phyloP scores from a whole-genome alignment of 2,329 filamentous ascomycete genomes.

The Fusarium nisikadoi region DNA sequence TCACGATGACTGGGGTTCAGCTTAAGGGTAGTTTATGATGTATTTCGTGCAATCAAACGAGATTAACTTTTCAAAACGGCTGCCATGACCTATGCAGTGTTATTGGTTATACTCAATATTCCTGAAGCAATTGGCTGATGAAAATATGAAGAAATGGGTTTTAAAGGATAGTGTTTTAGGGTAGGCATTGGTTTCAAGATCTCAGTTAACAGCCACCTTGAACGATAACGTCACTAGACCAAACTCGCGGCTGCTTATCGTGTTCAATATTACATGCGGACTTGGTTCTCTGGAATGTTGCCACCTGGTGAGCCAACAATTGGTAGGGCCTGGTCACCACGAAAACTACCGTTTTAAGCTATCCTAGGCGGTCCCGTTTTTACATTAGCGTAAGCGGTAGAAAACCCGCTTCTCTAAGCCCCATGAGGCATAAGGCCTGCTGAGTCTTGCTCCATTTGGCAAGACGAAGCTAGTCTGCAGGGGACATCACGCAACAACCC shows the following conservation, averaged over 20 bases:
- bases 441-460: background rate
- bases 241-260: rapidly evolving
- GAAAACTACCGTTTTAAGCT: background rate
- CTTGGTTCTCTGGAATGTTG: background rate
- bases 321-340: rapidly evolving
- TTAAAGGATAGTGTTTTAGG: rapidly evolving
- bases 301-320: background rate
- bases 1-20: no score
- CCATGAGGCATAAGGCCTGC: background rate
- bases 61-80: background rate
- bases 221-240: no score
- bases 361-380: background rate
- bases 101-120: no score
- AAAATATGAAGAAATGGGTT: background rate
- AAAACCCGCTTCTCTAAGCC: no score
- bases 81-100: no score
- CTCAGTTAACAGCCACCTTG: background rate
- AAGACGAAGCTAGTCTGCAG: background rate
- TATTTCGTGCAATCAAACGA: background rate
- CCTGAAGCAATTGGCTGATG: background rate
- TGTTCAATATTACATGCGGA: no score
- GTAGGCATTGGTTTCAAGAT: background rate
- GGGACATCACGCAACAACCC: background rate
- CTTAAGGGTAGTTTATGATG: no score
- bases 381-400: background rate